These are phyloP conservation scores for Phyllostachys edulis DNA, from an alignment of 176 grass and related monocot species.

Conservation along the genomic window DNA sequence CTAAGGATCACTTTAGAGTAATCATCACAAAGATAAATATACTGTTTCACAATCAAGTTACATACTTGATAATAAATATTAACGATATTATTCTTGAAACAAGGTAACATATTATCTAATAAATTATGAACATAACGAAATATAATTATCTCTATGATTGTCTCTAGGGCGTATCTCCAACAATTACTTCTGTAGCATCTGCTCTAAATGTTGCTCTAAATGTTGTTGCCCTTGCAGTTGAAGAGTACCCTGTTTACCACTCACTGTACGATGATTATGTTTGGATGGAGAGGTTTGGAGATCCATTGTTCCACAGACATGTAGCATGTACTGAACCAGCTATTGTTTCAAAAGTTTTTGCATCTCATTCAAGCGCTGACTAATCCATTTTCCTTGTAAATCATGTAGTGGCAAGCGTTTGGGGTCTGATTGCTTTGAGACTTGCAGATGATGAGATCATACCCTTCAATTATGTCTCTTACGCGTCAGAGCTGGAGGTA, in stretches of 20 bases:
- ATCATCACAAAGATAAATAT: no score
- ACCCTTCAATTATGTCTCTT: slow-evolving; percentile 74
- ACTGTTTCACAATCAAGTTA: no score
- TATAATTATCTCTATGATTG: no score
- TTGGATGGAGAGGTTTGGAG: slow-evolving; percentile 89
- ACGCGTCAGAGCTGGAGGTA: slow-evolving; percentile 57
- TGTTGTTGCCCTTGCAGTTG: slow-evolving; percentile 33
- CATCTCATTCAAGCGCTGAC: neutral
- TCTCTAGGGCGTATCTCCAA: no score
- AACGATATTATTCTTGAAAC: no score
- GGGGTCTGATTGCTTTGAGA: slow-evolving; percentile 86
- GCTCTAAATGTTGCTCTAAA: slow-evolving; percentile 20
- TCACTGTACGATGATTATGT: slow-evolving; percentile 82
- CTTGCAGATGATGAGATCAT: slow-evolving; percentile 88
- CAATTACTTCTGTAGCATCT: slow-evolving; percentile 8
- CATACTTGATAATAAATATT: no score
- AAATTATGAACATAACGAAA: no score
- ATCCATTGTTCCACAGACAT: slow-evolving; percentile 83
- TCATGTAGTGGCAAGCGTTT: slow-evolving; percentile 67
- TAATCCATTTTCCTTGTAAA: neutral
- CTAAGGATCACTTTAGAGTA: no score
- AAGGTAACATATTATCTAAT: no score
- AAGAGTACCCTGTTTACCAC: slow-evolving; percentile 79
- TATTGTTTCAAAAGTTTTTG: neutral
- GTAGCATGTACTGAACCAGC: slow-evolving; percentile 62